Conservation (phyloP, 306 rosid genomes). For the Corylus heterophylla region DNA sequence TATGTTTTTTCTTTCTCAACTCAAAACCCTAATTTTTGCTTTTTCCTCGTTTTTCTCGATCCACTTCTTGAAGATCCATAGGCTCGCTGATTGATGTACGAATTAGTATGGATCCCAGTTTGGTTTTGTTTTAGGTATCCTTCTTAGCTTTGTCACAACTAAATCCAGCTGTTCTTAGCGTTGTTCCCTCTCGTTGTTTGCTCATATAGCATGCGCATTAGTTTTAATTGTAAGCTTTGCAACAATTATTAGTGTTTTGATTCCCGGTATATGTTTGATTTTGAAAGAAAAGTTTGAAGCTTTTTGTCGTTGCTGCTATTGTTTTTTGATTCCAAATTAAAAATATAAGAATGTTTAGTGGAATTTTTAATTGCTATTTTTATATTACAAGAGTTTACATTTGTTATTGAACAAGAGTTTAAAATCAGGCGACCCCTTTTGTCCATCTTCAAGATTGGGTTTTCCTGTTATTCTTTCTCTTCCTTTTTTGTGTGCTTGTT, state of each 20-base stretch:
- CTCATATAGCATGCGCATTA: neutral
- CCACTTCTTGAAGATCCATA: neutral
- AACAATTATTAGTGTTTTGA: neutral
- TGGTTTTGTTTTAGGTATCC: neutral
- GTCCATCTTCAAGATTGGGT: neutral
- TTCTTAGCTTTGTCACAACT: neutral
- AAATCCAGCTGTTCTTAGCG: neutral
- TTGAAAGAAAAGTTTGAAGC: neutral
- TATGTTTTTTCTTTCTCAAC: conserved; percentile 17
- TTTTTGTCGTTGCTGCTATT: neutral
- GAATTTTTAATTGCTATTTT: too few species aligned
- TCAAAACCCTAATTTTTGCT: conserved; percentile 42
- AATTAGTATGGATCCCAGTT: neutral
- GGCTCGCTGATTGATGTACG: conserved; percentile 8
- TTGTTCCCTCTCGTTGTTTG: neutral
- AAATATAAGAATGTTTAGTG: neutral
- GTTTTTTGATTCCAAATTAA: neutral
- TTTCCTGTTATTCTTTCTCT: neutral
- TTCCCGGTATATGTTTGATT: neutral
- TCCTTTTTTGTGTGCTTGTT: neutral
- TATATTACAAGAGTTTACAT: too few species aligned
- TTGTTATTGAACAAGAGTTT: neutral
- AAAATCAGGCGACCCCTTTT: neutral
- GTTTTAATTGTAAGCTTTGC: neutral
- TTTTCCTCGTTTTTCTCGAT: neutral